Conservation (phyloP, 2,329 filamentous ascomycete genomes). For the Botryotinia calthae region DNA sequence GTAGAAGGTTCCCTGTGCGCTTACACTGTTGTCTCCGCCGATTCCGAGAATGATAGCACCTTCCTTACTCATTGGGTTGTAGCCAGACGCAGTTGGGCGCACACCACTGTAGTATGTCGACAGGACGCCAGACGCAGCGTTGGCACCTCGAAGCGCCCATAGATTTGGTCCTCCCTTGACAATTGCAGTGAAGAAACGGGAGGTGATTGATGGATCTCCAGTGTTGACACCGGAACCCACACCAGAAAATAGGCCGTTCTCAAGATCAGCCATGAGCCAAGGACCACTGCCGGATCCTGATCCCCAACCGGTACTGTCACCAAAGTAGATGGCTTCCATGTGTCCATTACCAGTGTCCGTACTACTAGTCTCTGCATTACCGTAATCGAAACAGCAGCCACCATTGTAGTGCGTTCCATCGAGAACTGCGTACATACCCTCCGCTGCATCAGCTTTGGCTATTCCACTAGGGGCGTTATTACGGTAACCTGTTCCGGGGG, state of each 20-base stretch:
- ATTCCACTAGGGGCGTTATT: conserved; percentile 53
- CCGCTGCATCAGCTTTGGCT: conserved; percentile 53
- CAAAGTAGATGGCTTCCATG: conserved; percentile 69
- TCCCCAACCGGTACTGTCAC: conserved; percentile 54
- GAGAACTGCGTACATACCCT: conserved; percentile 60
- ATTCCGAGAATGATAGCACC: conserved; percentile 68
- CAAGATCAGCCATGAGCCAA: conserved; percentile 68
- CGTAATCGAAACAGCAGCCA: conserved; percentile 57
- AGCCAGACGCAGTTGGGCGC: conserved; percentile 52
- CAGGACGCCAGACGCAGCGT: conserved; percentile 53
- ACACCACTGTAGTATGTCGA: conserved; percentile 58
- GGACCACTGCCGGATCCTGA: conserved; percentile 57
- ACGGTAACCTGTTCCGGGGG: conserved; percentile 61
- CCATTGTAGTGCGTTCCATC: conserved; percentile 60
- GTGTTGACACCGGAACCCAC: conserved; percentile 46
- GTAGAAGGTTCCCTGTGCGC: conserved; percentile 61
- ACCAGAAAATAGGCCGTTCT: conserved; percentile 65
- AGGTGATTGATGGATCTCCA: conserved; percentile 50
- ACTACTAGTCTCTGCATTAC: conserved; percentile 54
- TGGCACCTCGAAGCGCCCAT: conserved; percentile 59
- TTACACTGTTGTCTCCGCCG: conserved; percentile 58
- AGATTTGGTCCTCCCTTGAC: conserved; percentile 55
- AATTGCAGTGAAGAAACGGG: conserved; percentile 55
- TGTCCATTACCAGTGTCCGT: conserved; percentile 58
- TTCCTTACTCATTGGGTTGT: conserved; percentile 60